Base-by-base conservation (phyloP, 179 eudicot species). In the Beta lomatogona region DNA sequence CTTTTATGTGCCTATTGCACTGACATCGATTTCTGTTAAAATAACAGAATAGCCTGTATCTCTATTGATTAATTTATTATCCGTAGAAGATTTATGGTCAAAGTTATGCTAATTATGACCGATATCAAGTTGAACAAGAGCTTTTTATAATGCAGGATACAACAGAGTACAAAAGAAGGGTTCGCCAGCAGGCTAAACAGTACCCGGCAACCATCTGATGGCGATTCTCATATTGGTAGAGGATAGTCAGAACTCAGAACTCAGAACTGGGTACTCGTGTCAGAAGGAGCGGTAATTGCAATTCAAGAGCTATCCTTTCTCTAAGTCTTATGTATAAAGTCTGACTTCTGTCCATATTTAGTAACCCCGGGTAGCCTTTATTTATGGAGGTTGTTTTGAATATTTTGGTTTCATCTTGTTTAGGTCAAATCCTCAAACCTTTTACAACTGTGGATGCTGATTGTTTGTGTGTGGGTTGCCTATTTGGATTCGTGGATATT, bases 101-200 rank as follows among this genome's bases (percentile, higher is more conserved):
- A 69, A 16, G n/a, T 6, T 55, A 28, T 77, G 72, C 50, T 6
- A 9, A 65, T 52, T 52, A 0, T 18, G 28, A 57, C 46, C 28
- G 28, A 44, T 44, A n/a, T 5, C 10, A 31, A 18, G 9, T 61
- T 21, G 16, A 61, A 10, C 45, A 52, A 46, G 69, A 50, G 69
- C 19, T 53, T 54, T 18, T 4, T 14, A 53, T n/a, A 6, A 44
- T 92, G 89, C 93, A 93, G 98, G 95, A 94, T 82, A 66, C 79
- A 5, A 86, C 66, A 46, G 98, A 94, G 89, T 94, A 94, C 89
- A 90, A 84, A 82, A 93, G 85, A 85, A 88, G 91, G 83, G 93
- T 94, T 74, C 89, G 91, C 59, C 93, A 85, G 82, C 98, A 94
- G 85, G 94, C 97, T 31, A 93, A 94, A 83, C 93, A 83, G 74